A percentile compares a stretch with the other conserved stretches of the same genome.
Conservation (phyloP, 495 filamentous ascomycete species). For the Tuber aestivum region DNA sequence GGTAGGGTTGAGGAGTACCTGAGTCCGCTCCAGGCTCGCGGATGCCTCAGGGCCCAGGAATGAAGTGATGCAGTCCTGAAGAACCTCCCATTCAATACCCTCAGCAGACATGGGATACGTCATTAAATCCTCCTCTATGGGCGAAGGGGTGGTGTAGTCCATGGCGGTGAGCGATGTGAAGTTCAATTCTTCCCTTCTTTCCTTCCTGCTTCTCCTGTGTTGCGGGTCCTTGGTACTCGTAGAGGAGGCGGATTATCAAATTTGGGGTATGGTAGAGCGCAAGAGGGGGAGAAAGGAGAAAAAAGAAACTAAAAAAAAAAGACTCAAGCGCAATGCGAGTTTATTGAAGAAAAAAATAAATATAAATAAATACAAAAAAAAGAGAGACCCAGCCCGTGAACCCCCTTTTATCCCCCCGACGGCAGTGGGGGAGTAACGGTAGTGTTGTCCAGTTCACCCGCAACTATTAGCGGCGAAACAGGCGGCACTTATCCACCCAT, state of each 20-base stretch:
- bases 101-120: slow-evolving; percentile 19
- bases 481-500: too few species aligned
- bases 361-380: too few species aligned
- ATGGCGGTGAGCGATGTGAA: neutral
- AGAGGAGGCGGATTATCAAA: neutral
- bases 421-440: too few species aligned
- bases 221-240: neutral
- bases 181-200: neutral
- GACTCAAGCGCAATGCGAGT: neutral
- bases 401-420: too few species aligned
- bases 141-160: neutral
- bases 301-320: neutral
- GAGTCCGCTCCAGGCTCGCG: slow-evolving; percentile 13
- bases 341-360: neutral
- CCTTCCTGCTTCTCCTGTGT: neutral
- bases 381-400: too few species aligned
- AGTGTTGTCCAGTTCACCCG: too few species aligned
- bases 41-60: slow-evolving; percentile 24
- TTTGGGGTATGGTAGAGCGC: too few species aligned
- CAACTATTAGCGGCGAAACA: too few species aligned
- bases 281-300: neutral
- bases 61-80: slow-evolving; percentile 19
- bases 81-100: slow-evolving; percentile 22
- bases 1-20: slow-evolving; percentile 6
- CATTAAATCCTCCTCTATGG: slow-evolving; percentile 12